Evolutionary conservation across 1,284 basidiomycete species (phyloP), one percentile per base, ranked within the genome.

Genomic region (Pseudozyma pruni): DNA sequence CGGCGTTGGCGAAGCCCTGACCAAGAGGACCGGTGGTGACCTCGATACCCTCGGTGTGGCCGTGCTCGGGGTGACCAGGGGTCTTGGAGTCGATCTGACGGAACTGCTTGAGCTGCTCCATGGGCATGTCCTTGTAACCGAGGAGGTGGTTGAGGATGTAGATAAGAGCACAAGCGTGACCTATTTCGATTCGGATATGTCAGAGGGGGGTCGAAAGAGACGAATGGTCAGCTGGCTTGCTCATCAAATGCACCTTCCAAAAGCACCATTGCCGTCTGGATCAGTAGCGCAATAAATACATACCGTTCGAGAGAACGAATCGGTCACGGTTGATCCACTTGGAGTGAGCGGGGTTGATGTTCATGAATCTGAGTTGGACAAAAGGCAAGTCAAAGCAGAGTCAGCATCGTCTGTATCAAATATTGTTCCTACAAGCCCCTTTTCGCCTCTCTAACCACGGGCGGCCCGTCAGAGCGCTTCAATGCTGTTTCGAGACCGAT

Each of bases 1-100:
- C 92, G 63, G 89, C 91, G 83, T 94, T 95, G 76, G 91, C 88
- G 83, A 97, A 91, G 81, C 72, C 81, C 85, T 97, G 94, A 46
- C 94, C 94, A 32, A 97, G 90, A 63, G 94, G 94, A 68, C 94
- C 94, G 56, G 94, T 97, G 75, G 94, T 97, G 71, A 96, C 93
- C 85, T 97, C 94, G 69, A 97, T 88, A 78, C 94, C 94, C 74
- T 93, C 75, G 23, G 74, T 91, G 83, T 94, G 90, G 60, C 89
- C 87, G 56, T 88, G 86, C 84, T 97, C 94, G 33, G 93, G 93
- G 86, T 96, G 93, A 78, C 94, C 94, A 23, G 80, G 79, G 38
- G 79, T 78, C 60, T 75, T 75, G 63, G 92, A 94, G 82, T 89
- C 90, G 58, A 97, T 82, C 84, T 96, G 93, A 51, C 75, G 73